Conservation (phyloP, 352 stramenopile genomes). For the Globisporangium emineosum region DNA sequence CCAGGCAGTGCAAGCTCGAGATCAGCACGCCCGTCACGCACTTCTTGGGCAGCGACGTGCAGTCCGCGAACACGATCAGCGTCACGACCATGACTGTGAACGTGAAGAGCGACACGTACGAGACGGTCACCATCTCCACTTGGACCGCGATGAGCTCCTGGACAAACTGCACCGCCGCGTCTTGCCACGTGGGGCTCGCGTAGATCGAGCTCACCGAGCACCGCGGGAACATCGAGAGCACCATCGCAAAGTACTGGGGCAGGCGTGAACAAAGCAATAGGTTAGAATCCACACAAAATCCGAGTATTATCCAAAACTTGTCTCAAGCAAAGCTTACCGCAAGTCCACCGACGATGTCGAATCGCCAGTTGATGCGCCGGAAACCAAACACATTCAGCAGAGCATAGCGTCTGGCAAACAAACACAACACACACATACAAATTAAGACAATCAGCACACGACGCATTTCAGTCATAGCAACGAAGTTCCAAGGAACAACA, state of each 20-base stretch:
- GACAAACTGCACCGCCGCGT: slow-evolving; percentile 40
- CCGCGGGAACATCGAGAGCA: slow-evolving; percentile 91
- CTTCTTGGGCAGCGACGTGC: slow-evolving; percentile 60
- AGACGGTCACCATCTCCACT: slow-evolving; percentile 69
- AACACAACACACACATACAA: not conserved
- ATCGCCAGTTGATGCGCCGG: slow-evolving; percentile 91
- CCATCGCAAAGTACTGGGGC: slow-evolving; percentile 86
- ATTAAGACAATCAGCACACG: slow-evolving; percentile 1
- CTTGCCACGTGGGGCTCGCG: slow-evolving; percentile 41
- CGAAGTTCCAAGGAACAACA: too few species aligned
- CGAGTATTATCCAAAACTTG: not conserved
- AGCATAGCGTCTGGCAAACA: slow-evolving; percentile 60
- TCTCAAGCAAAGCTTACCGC: slow-evolving; percentile 32
- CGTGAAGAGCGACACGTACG: slow-evolving; percentile 69
- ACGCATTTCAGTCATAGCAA: too few species aligned
- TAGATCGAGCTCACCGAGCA: slow-evolving; percentile 82
- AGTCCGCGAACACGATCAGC: slow-evolving; percentile 72
- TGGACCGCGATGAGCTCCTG: slow-evolving; percentile 54
- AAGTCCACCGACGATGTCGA: slow-evolving; percentile 89
- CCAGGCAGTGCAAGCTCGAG: slow-evolving; percentile 56
- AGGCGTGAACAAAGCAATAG: not conserved
- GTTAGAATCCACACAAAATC: not conserved
- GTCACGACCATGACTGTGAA: slow-evolving; percentile 54
- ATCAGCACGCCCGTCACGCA: slow-evolving; percentile 44
- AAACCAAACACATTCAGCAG: slow-evolving; percentile 87